These are phyloP conservation scores for Arxiozyma slooffiae DNA, from an alignment of 1,139 yeast species.

Conservation along the genomic window DNA sequence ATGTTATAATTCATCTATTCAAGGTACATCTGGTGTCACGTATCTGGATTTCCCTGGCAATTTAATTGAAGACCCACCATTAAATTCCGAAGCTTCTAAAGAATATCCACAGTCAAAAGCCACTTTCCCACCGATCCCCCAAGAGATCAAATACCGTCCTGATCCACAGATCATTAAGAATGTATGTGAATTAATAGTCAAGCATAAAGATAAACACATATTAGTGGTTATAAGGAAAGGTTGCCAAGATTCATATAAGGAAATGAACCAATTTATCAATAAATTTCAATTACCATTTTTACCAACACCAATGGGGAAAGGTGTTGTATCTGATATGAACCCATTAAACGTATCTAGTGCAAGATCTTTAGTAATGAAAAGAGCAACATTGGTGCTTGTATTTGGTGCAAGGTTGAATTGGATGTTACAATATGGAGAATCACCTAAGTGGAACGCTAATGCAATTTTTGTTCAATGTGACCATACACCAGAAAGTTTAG, in stretches of 20 bases:
- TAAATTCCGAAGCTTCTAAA: background rate
- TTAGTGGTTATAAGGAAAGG: constrained; percentile 57
- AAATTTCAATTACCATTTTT: constrained; percentile 41
- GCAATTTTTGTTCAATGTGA: constrained; percentile 51
- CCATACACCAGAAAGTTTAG: constrained; percentile 42
- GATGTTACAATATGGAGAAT: constrained; percentile 55
- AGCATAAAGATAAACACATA: constrained; percentile 36
- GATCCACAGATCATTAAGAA: constrained; percentile 32
- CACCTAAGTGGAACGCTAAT: constrained; percentile 39
- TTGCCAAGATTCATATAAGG: constrained; percentile 38
- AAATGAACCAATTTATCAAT: constrained; percentile 35
- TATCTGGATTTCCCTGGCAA: constrained; percentile 59
- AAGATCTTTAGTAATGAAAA: constrained; percentile 43
- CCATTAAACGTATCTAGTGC: constrained; percentile 47
- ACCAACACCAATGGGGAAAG: constrained; percentile 70
- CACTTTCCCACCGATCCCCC: background rate
- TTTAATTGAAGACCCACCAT: constrained; percentile 30
- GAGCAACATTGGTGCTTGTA: constrained; percentile 47
- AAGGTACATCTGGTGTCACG: constrained; percentile 49
- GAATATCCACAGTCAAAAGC: too few relatives aligned
- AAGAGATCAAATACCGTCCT: constrained; percentile 28
- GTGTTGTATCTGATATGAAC: constrained; percentile 46
- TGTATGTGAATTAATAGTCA: constrained; percentile 31
- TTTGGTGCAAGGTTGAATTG: constrained; percentile 59
- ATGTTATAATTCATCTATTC: constrained; percentile 40